Evolutionary conservation across 305 asterid genomes (phyloP), one percentile per base, ranked within the genome.

Genomic region (Fraxinus baroniana): DNA sequence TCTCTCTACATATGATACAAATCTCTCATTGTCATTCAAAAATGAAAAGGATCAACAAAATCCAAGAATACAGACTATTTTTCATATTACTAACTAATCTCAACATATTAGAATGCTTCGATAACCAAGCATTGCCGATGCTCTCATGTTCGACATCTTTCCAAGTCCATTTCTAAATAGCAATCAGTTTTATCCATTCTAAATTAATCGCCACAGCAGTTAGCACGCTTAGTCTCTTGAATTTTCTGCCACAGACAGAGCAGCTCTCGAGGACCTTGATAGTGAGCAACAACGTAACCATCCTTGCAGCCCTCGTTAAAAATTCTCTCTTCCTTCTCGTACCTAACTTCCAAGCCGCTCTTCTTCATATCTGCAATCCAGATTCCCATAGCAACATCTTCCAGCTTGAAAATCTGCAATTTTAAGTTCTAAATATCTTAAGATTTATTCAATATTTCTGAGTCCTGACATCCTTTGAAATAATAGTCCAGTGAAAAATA

Each of bases 361-460:
- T 89, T 89, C 84, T 89, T 90, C 94, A 94, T 88, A 76, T 90
- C 97, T 0, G 90, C 91, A 22, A 94, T 91, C 99, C 99, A 96
- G 79, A 91, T 96, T 24, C 98, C 99, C 99, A 96, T 93, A 10
- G 98, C 97, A 9, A 93, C 99, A 15, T 96, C 99, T 89, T 96
- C 99, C 37, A 96, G 97, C 90, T 92, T 96, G 85, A 96, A 96
- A 88, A 96, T 93, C 98, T 96, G 95, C 66, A 26, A 30, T 12
- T 9, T 62, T 22, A 66, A 66, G 72, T 22, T 62, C 3, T 3
- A 22, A 22, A 12, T 20, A 10, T 20, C 72, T 22, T 8, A 17
- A 52, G 64, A 17, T 57, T 18, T 4, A 49, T 52, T 52, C 62
- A 17, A 52, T 17, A 18, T n/a, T 57, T 5, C 66, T 2, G 10